Evolutionary conservation across 2,329 filamentous ascomycete genomes (phyloP).

Genomic region (Diaporthe sp.): DNA sequence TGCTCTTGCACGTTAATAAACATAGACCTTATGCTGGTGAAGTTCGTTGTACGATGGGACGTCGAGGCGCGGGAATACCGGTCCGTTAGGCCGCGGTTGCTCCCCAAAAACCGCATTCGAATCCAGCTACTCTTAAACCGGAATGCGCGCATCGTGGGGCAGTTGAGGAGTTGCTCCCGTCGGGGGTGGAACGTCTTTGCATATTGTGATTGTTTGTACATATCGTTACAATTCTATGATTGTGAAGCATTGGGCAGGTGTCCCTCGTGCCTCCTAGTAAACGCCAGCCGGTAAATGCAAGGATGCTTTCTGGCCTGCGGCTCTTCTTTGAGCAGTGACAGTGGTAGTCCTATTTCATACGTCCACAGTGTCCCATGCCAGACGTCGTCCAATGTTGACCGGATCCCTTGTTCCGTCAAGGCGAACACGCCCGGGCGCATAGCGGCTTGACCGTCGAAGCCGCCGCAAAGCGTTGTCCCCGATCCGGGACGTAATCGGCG

Average conservation of each 20-base stretch:
- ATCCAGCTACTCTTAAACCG: background rate
- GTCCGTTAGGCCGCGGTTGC: background rate
- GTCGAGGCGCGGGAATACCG: background rate
- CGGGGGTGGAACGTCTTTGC: background rate
- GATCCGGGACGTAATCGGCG: too few species aligned
- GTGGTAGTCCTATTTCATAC: background rate
- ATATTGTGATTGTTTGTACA: background rate
- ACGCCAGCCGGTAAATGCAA: conserved; percentile 19
- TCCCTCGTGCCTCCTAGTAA: background rate
- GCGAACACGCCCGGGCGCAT: background rate
- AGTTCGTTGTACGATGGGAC: background rate
- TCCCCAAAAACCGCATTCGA: background rate
- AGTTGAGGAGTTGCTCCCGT: background rate
- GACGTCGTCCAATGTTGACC: background rate
- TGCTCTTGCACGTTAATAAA: background rate
- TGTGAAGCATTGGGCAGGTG: background rate
- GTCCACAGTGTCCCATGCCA: background rate
- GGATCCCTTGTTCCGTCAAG: background rate
- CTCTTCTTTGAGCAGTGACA: background rate
- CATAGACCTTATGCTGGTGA: background rate
- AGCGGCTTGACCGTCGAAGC: background rate
- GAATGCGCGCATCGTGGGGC: background rate
- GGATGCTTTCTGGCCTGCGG: background rate
- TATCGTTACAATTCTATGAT: conserved; percentile 17
- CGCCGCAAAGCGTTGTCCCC: background rate